phyloP scores from a whole-genome alignment of 164 flowering plant species.

The Vitis labrusca region DNA sequence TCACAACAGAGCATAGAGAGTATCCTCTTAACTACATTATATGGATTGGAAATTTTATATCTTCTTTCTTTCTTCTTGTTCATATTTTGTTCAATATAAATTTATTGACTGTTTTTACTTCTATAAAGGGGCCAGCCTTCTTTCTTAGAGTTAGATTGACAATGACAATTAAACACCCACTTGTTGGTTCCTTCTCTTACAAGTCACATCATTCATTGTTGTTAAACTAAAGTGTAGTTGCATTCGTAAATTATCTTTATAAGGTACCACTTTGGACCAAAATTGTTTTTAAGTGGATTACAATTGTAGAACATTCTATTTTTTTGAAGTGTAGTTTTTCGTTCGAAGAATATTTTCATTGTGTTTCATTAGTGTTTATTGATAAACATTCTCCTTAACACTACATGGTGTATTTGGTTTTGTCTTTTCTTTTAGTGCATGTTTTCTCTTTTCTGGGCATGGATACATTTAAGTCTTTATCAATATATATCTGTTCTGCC shows the following conservation, averaged over 20 bases:
- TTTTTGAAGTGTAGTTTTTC: too few relatives aligned
- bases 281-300: too few relatives aligned
- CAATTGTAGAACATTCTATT: too few relatives aligned
- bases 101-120: background rate
- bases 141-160: background rate
- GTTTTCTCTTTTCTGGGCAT: too few relatives aligned
- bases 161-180: background rate
- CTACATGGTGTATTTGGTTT: too few relatives aligned
- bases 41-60: background rate
- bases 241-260: background rate
- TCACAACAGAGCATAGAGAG: slow-evolving; percentile 93
- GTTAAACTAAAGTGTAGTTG: background rate
- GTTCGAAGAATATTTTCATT: too few relatives aligned
- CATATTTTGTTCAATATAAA: background rate
- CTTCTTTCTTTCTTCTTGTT: background rate
- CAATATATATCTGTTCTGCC: too few relatives aligned
- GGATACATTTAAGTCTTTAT: too few relatives aligned
- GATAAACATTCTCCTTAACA: too few relatives aligned
- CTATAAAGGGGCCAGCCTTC: background rate
- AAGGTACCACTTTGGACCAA: too few relatives aligned
- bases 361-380: too few relatives aligned
- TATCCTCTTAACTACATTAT: slow-evolving; percentile 50
- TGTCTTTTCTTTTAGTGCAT: too few relatives aligned
- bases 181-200: background rate
- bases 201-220: background rate